phyloP scores from a whole-genome alignment of 352 stramenopile species.

The Globisporangium apiculatum region DNA sequence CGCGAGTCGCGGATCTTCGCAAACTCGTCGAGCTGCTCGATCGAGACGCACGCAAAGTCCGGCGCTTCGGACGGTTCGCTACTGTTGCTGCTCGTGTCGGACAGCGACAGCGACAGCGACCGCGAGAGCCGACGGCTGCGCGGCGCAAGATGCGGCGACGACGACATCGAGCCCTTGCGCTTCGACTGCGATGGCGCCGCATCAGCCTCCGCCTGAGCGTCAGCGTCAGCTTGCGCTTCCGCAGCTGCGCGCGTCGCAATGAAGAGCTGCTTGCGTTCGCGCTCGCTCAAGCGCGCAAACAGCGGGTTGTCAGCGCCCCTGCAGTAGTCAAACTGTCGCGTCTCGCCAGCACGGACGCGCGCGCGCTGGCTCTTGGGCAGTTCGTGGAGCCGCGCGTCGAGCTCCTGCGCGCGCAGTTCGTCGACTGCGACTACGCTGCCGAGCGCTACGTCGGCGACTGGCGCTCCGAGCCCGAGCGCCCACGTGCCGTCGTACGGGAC shows the following conservation, averaged over 20 bases:
- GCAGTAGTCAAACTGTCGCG: constrained; percentile 77
- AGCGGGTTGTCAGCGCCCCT: constrained; percentile 67
- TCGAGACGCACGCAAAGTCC: constrained; percentile 74
- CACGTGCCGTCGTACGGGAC: constrained; percentile 81
- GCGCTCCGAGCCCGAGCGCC: constrained; percentile 61
- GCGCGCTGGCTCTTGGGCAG: constrained; percentile 53
- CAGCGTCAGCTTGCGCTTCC: constrained; percentile 1
- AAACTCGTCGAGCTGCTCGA: constrained; percentile 82
- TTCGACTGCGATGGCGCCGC: neutral
- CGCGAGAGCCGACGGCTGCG: constrained; percentile 2
- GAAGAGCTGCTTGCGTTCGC: constrained; percentile 67
- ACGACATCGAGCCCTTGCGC: constrained; percentile 14
- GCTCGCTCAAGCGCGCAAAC: constrained; percentile 63
- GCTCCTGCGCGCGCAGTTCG: constrained; percentile 32
- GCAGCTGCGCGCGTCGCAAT: constrained; percentile 17
- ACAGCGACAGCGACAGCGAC: too few species aligned
- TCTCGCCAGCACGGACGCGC: constrained; percentile 56
- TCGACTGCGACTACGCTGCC: constrained; percentile 70
- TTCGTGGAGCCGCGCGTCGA: constrained; percentile 51
- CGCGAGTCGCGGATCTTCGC: constrained; percentile 74
- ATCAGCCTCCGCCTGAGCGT: too few species aligned
- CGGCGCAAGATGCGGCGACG: constrained; percentile 14
- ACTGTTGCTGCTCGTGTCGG: constrained; percentile 3
- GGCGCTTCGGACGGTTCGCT: constrained; percentile 13
- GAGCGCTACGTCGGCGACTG: constrained; percentile 55